Evolutionary conservation across 345 rosid species (phyloP).

Genomic region (Cardamine resedifolia): DNA sequence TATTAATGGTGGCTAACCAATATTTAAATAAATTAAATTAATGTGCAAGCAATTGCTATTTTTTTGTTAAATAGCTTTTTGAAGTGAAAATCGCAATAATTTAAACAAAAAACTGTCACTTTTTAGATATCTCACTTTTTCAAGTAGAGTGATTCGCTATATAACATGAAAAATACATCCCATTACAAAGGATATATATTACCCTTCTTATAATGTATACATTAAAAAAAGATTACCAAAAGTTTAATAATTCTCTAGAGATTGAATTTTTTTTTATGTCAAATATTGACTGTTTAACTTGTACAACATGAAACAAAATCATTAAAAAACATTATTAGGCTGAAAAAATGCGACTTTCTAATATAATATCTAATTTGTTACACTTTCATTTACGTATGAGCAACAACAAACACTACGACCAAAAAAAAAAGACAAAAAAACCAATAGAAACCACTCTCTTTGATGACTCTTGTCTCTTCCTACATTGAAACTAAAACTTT

Average conservation of each 20-base stretch:
- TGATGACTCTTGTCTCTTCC: background rate
- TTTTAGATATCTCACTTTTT: background rate
- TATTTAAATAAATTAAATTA: background rate
- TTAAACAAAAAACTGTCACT: too few species aligned
- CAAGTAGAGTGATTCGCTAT: background rate
- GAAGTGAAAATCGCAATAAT: background rate
- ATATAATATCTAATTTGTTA: background rate
- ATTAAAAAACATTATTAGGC: background rate
- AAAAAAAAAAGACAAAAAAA: too few species aligned
- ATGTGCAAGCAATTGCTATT: background rate
- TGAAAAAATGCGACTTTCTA: background rate
- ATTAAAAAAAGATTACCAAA: too few species aligned
- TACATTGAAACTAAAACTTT: background rate
- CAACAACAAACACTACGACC: background rate
- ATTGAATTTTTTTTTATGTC: background rate
- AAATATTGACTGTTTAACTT: background rate
- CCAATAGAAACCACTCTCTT: background rate
- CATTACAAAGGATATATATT: too few species aligned
- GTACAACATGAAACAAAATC: background rate
- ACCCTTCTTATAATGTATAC: background rate
- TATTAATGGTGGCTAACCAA: background rate
- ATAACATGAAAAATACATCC: background rate
- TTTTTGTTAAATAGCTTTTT: background rate
- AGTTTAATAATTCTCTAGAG: background rate
- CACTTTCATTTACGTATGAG: background rate